Base-by-base conservation (phyloP, 2,329 filamentous ascomycete species). In the Monosporascus ibericus region DNA sequence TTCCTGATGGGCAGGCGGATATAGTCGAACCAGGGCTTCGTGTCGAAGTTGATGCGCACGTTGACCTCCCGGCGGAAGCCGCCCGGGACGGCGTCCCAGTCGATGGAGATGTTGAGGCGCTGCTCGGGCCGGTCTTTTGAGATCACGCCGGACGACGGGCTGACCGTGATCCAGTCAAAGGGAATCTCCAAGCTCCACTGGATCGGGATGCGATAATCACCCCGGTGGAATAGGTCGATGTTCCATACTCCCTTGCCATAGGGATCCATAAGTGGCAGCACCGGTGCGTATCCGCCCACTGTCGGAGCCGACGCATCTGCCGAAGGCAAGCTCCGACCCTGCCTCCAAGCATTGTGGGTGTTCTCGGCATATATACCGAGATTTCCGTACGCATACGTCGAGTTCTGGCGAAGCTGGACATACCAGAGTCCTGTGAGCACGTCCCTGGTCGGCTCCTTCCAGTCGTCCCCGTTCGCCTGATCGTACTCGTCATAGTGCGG, bases 381-480 rank as follows among this genome's bases (percentile, higher is more conserved):
- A 36, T 79, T 75, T 1, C 81, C 81, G 1, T 75, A 73, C 15
- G 85, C 72, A 3, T 75, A 65, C 36, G 71, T 73, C 0, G 73
- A 74, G 50, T 75, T 71, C 49, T 82, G 79, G 5, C 70, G 64
- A 0, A 69, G 66, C 53, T 80, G 76, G 1, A 81, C 74, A 54
- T 77, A 83, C 11, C 73, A 76, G 6, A 79, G 66, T 2, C 84
- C 81, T 1, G 71, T 65, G 9, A 75, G 72, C 63, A 82, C 77
- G 55, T 80, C 83, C 1, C 77, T 71, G 0, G 84, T 73, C 1
- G 79, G 77, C 2, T 81, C 80, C 3, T 82, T 75, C 49, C 76
- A 78, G 47, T 84, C 81, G 27, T 80, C 73, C 69, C 79, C 80
- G 3, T 78, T 79, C 55, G 84, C 77, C 67, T 82, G 79, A 75